phyloP scores from a whole-genome alignment of 1,284 basidiomycete genomes.

The Tilletia setariae region DNA sequence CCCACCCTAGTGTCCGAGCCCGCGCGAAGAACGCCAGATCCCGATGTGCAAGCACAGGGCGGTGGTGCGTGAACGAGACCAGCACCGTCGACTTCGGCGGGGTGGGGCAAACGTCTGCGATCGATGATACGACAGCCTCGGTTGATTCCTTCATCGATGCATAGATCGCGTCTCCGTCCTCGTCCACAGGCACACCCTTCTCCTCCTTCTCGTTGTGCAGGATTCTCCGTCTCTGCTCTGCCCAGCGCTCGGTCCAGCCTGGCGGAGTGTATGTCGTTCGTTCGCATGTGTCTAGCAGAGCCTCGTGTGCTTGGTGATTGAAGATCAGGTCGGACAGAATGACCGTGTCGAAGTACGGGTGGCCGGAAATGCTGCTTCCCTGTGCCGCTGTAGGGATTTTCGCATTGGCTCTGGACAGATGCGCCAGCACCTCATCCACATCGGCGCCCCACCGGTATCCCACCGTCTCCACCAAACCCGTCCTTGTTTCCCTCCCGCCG shows the following conservation, averaged over 20 bases:
- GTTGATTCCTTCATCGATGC: background rate
- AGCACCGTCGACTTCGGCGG: slow-evolving; percentile 62
- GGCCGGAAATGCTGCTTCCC: background rate
- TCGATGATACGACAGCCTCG: background rate
- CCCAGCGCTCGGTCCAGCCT: background rate
- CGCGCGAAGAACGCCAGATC: slow-evolving; percentile 79
- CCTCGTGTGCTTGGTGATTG: slow-evolving; percentile 71
- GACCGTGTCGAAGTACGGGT: slow-evolving; percentile 68
- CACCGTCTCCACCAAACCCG: slow-evolving; percentile 53
- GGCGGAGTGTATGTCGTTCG: background rate
- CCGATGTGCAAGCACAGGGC: slow-evolving; percentile 73
- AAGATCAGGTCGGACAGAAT: slow-evolving; percentile 89
- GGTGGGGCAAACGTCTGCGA: background rate
- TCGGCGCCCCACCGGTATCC: slow-evolving; percentile 89
- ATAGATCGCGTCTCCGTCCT: slow-evolving; percentile 1
- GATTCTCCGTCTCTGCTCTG: background rate
- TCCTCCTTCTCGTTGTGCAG: slow-evolving; percentile 3
- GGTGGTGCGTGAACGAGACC: slow-evolving; percentile 89
- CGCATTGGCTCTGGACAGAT: slow-evolving; percentile 40
- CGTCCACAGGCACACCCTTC: background rate
- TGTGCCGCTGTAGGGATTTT: background rate
- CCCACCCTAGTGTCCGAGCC: slow-evolving; percentile 70
- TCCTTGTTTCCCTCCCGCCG: background rate
- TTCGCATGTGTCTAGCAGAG: slow-evolving; percentile 74
- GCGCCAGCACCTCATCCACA: slow-evolving; percentile 61